Conservation (phyloP, 106 monocot species). For the Amphibolis antarctica region DNA sequence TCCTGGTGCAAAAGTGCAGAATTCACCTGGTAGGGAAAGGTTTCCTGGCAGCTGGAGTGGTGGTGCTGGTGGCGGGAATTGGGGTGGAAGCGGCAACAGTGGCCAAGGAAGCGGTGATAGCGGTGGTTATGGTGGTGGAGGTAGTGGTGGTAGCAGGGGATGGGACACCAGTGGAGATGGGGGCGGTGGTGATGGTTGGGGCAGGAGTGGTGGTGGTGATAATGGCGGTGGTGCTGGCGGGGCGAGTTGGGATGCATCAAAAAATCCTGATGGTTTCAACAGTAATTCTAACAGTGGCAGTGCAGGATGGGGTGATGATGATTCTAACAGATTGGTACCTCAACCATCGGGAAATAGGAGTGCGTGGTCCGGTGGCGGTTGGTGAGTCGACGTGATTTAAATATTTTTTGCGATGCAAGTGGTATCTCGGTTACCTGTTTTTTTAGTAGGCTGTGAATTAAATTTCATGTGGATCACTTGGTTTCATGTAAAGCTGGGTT, state of each 20-base stretch:
- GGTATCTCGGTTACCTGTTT: too few species aligned
- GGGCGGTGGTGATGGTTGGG: neutral
- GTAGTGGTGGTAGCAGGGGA: neutral
- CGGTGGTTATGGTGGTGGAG: conserved; percentile 3
- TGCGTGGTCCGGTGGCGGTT: conserved; percentile 13
- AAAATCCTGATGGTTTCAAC: conserved; percentile 1
- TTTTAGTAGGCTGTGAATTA: too few species aligned
- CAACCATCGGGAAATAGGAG: conserved; percentile 4
- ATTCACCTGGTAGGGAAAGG: conserved; percentile 45
- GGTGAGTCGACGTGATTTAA: neutral
- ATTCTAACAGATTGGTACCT: conserved; percentile 4
- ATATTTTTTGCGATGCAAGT: too few species aligned
- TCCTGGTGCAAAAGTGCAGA: conserved; percentile 50
- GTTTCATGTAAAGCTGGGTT: too few species aligned
- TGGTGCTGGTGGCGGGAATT: conserved; percentile 10
- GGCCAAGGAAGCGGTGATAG: conserved; percentile 1
- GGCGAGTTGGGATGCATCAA: conserved; percentile 4
- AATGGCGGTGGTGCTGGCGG: neutral
- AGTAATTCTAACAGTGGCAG: neutral
- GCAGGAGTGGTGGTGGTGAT: neutral
- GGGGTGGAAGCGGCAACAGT: conserved; percentile 7
- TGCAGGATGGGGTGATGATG: conserved; percentile 2
- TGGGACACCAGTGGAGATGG: neutral
- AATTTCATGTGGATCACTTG: too few species aligned
- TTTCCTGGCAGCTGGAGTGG: conserved; percentile 46